Evolutionary conservation across 257 asterid genomes (phyloP).

Genomic region (Handroanthus guayacan): DNA sequence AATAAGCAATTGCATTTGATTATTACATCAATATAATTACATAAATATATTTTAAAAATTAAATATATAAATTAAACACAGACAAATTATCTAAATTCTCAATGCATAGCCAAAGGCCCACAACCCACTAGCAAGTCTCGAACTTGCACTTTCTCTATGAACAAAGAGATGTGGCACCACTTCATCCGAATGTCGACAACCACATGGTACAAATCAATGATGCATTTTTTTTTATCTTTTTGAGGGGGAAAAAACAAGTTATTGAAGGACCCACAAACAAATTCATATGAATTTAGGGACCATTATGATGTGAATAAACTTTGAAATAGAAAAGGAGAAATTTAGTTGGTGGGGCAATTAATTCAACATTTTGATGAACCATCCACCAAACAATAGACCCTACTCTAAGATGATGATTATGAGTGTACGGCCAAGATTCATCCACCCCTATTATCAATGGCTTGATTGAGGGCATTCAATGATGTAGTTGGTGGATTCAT

Average conservation of each 20-base stretch:
- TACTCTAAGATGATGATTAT: conserved; percentile 2
- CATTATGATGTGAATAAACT: conserved; percentile 4
- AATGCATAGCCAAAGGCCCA: no score
- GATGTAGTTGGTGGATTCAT: neutral
- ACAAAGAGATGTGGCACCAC: no score
- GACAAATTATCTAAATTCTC: no score
- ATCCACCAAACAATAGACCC: conserved; percentile 33
- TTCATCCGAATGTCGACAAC: no score
- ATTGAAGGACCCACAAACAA: conserved; percentile 28
- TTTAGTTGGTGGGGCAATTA: conserved; percentile 36
- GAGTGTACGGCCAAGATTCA: neutral
- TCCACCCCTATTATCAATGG: neutral
- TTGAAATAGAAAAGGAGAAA: neutral
- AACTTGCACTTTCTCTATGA: no score
- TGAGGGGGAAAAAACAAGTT: neutral
- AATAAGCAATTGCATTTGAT: no score
- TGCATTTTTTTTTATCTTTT: conserved; percentile 12
- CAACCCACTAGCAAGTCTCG: no score
- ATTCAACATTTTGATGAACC: conserved; percentile 28
- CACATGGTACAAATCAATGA: no score
- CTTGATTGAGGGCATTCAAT: conserved; percentile 4
- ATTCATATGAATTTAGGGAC: conserved; percentile 22
- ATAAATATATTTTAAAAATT: no score
- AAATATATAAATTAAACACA: no score
- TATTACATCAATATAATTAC: no score